phyloP scores from a whole-genome alignment of 2,329 filamentous ascomycete species.

The Aspergillus unguis region DNA sequence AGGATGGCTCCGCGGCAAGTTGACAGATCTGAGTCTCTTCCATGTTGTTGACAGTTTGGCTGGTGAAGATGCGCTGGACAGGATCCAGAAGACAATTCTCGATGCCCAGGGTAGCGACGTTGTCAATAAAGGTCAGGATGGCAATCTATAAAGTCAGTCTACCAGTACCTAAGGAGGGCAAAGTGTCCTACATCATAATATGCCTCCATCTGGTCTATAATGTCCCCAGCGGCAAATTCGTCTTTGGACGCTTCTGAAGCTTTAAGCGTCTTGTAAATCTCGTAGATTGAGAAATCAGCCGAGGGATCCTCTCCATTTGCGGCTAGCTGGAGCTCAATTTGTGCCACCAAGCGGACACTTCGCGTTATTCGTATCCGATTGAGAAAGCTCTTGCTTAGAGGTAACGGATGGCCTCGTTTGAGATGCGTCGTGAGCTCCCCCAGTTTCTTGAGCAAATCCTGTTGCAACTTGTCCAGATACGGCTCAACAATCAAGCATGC shows the following conservation, averaged over 20 bases:
- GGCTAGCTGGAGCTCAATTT: neutral
- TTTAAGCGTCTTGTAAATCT: neutral
- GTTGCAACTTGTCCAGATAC: conserved; percentile 22
- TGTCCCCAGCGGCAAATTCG: conserved; percentile 38
- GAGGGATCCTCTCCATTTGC: neutral
- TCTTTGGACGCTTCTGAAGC: conserved; percentile 12
- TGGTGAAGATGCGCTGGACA: conserved; percentile 43
- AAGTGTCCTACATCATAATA: conserved; percentile 22
- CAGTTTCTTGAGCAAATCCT: conserved; percentile 20
- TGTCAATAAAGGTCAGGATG: conserved; percentile 47
- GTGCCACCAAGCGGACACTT: conserved; percentile 12
- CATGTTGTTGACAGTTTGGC: conserved; percentile 37
- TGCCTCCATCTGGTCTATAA: conserved; percentile 46
- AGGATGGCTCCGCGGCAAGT: conserved; percentile 38
- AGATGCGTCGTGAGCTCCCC: conserved; percentile 21
- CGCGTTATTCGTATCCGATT: conserved; percentile 7
- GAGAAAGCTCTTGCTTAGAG: conserved; percentile 17
- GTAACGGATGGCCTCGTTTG: conserved; percentile 25
- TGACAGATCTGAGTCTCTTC: conserved; percentile 24
- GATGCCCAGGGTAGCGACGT: conserved; percentile 48
- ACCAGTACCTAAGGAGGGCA: conserved; percentile 7
- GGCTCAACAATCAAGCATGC: conserved; percentile 19
- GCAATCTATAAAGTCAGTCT: conserved; percentile 24
- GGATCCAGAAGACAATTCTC: conserved; percentile 49
- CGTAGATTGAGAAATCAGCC: neutral